Percentiles rank a stretch among this genome's conserved stretches.
phyloP scores from a whole-genome alignment of 495 filamentous ascomycete genomes.

The Penicillium cinerascens region DNA sequence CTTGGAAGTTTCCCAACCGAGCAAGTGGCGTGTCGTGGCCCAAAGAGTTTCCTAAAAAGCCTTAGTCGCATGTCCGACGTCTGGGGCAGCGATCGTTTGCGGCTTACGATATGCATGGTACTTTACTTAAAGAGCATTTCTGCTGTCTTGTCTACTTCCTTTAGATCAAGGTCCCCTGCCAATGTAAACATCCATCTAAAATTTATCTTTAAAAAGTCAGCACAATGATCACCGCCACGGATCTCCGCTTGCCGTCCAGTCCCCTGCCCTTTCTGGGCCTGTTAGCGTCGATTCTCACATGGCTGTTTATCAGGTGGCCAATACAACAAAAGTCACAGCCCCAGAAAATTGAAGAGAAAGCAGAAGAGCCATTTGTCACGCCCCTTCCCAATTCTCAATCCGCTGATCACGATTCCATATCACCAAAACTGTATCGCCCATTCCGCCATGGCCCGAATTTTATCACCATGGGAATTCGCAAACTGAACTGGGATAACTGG shows the following conservation, averaged over 20 bases:
- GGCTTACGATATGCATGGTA: background rate
- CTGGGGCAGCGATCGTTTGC: no score
- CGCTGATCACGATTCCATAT: slow-evolving; percentile 33
- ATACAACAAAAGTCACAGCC: background rate
- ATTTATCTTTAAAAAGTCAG: background rate
- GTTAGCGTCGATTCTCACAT: background rate
- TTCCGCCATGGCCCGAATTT: slow-evolving; percentile 67
- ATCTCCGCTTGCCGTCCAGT: background rate
- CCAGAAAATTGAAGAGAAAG: background rate
- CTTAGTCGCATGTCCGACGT: background rate
- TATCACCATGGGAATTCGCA: slow-evolving; percentile 72
- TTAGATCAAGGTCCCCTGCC: background rate
- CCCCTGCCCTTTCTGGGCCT: slow-evolving; percentile 3
- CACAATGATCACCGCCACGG: background rate
- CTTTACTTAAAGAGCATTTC: background rate
- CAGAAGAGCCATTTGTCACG: slow-evolving; percentile 6
- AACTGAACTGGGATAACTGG: slow-evolving; percentile 67
- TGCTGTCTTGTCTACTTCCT: background rate
- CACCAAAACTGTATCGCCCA: slow-evolving; percentile 68
- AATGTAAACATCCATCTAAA: background rate
- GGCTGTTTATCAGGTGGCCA: slow-evolving; percentile 4
- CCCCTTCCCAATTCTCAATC: slow-evolving; percentile 8
- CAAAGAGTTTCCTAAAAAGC: slow-evolving; percentile 6
- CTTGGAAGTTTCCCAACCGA: background rate
- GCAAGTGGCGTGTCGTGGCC: slow-evolving; percentile 10